Base-by-base conservation (phyloP, 371 early-diverging fungal species). In the Saksenaea vasiformis region DNA sequence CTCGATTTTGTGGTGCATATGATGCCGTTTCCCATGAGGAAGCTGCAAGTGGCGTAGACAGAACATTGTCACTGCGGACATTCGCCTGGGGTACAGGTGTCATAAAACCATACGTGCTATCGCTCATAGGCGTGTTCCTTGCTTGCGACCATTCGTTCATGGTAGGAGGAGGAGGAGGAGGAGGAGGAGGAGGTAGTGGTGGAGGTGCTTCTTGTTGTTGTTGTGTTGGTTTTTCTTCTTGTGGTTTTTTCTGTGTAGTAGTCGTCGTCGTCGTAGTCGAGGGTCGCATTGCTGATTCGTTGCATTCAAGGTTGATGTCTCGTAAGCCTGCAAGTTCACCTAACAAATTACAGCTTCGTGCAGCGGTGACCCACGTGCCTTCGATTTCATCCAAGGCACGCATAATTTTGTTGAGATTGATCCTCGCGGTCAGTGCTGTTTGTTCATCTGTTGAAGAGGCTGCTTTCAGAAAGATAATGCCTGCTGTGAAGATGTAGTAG, bases 361-460 rank as follows among this genome's bases (percentile, higher is more conserved):
- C 62, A 1, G 72, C 72, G 0, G 55, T 64, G 5, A 55, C 62
- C 72, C 72, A 72, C 17, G 72, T 72, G 15, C 54, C 35, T 53
- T 72, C 72, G 26, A 72, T 72, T 35, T 68, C 72, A 26, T 67
- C 65, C 28, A 68, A 35, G n/a, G 65, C 68, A 38, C 63, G 60
- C 68, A 72, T 72, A n/a, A 70, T 67, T 57, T 64, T 69, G 59
- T 73, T 67, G 60, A 71, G 59, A 39, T 67, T 64, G 35, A 67
- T 60, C 43, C 67, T 70, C 13, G 67, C 68, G 24, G 66, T 66
- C 53, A 66, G 54, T 1, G 66, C 57, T 17, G 22, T 57, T 24
- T 64, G 55, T 22, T 56, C 36, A 44, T 62, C 61, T 17, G 58
- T 37, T 0, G 66, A 56, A 1, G 63, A 53, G 0, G 66, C 58